These are phyloP conservation scores for Atalantia buxifolia DNA, from an alignment of 345 rosid species.

Conservation along the genomic window DNA sequence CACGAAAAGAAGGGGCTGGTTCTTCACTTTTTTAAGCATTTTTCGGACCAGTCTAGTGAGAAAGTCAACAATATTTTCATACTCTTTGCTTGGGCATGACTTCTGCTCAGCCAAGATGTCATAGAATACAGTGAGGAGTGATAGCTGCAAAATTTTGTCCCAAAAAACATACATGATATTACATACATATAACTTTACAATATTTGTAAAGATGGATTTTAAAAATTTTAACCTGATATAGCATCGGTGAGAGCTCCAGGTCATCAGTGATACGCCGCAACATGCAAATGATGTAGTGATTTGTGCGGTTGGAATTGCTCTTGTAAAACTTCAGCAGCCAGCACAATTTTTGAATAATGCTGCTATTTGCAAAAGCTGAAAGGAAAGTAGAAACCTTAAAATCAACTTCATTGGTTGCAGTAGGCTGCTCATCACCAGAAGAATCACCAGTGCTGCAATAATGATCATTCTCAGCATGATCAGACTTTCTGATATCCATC, in stretches of 20 bases:
- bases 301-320: slow-evolving; percentile 62
- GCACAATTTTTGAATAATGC: slow-evolving; percentile 81
- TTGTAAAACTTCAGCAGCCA: slow-evolving; percentile 88
- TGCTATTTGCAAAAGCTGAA: slow-evolving; percentile 74
- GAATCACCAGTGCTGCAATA: slow-evolving; percentile 54
- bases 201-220: neutral
- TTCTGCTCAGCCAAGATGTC: slow-evolving; percentile 79
- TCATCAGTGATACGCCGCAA: slow-evolving; percentile 78
- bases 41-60: slow-evolving; percentile 57
- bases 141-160: slow-evolving; percentile 54
- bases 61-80: slow-evolving; percentile 56
- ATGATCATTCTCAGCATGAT: slow-evolving; percentile 39
- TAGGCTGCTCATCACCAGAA: slow-evolving; percentile 61
- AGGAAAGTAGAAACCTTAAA: slow-evolving; percentile 69
- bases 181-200: neutral
- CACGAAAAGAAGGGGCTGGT: slow-evolving; percentile 87
- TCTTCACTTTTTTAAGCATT: slow-evolving; percentile 84
- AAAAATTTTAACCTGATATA: slow-evolving; percentile 69
- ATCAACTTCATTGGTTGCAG: slow-evolving; percentile 77
- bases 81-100: slow-evolving; percentile 57
- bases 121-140: slow-evolving; percentile 65
- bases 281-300: slow-evolving; percentile 59
- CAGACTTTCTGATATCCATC: slow-evolving; percentile 27
- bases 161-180: slow-evolving; percentile 3
- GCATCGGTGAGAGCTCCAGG: slow-evolving; percentile 86